Conservation (phyloP, 208 protist species). For the Spongospora subterranea region DNA sequence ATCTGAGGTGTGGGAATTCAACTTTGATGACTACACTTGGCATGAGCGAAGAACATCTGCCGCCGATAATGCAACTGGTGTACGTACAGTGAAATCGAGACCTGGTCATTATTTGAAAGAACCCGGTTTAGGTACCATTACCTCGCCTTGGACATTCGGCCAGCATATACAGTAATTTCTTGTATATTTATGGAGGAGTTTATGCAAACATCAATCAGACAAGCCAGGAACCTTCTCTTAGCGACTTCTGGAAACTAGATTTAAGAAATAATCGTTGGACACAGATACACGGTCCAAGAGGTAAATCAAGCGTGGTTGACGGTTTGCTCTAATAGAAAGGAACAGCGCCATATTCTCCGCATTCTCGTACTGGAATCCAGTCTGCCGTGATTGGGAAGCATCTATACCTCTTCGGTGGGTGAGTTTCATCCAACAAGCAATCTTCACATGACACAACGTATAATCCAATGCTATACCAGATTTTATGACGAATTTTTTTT, state of each 20-base stretch:
- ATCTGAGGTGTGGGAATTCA: constrained; percentile 39
- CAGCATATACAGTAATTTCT: neutral
- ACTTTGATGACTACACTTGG: neutral
- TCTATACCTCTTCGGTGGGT: constrained; percentile 46
- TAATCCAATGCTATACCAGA: neutral
- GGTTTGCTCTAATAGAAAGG: neutral
- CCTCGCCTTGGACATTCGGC: neutral
- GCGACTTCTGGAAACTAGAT: constrained; percentile 41
- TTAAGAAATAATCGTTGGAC: neutral
- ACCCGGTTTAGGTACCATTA: neutral
- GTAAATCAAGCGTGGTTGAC: neutral
- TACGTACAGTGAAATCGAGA: neutral
- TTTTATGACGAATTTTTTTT: constrained; percentile 39
- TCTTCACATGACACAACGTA: too few relatives aligned
- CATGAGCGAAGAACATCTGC: neutral
- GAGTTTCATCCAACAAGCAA: neutral
- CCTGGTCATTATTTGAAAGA: neutral
- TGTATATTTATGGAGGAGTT: constrained; percentile 38
- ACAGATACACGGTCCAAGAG: neutral
- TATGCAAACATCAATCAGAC: constrained; percentile 19
- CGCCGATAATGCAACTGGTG: neutral
- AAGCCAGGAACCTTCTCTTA: neutral
- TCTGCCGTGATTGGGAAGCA: constrained; percentile 4
- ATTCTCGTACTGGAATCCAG: neutral
- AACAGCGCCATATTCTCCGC: neutral